Conservation (phyloP, 2,329 filamentous ascomycete species). For the Catunica adiposa region DNA sequence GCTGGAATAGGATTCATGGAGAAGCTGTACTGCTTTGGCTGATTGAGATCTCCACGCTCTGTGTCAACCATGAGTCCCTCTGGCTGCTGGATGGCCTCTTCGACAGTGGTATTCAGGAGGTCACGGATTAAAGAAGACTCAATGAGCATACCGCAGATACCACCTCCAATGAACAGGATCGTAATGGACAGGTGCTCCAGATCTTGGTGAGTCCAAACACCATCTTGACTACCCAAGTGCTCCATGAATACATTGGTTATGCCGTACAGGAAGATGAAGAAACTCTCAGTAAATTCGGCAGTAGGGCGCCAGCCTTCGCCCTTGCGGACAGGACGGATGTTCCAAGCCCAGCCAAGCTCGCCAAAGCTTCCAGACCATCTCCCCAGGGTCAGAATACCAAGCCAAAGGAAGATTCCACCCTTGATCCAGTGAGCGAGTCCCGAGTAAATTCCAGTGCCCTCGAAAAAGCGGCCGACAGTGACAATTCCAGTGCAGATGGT, state of each 20-base stretch:
- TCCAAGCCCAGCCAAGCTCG: slow-evolving; percentile 92
- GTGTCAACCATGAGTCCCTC: slow-evolving; percentile 25
- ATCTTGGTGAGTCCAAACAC: slow-evolving; percentile 59
- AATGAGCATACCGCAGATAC: slow-evolving; percentile 72
- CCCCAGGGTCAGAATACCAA: slow-evolving; percentile 71
- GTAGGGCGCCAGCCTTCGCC: slow-evolving; percentile 54
- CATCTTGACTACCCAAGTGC: slow-evolving; percentile 59
- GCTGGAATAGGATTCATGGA: slow-evolving; percentile 81
- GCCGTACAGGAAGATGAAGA: slow-evolving; percentile 81
- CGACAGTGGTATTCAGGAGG: slow-evolving; percentile 41
- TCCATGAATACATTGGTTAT: slow-evolving; percentile 84
- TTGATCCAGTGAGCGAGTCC: slow-evolving; percentile 90
- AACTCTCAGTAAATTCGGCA: slow-evolving; percentile 79
- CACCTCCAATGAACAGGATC: slow-evolving; percentile 83
- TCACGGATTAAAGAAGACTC: slow-evolving; percentile 56
- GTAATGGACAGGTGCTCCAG: slow-evolving; percentile 88
- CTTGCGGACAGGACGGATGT: slow-evolving; percentile 47
- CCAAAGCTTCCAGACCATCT: slow-evolving; percentile 84
- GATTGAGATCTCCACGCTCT: slow-evolving; percentile 19
- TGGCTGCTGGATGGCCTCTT: slow-evolving; percentile 26
- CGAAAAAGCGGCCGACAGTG: slow-evolving; percentile 69
- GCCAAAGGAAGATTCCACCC: slow-evolving; percentile 88
- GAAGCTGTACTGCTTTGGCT: slow-evolving; percentile 52
- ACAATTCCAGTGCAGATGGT: slow-evolving; percentile 55
- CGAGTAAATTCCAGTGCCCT: slow-evolving; percentile 54